phyloP scores from a whole-genome alignment of 345 rosid species.

The Aquilaria malaccensis region DNA sequence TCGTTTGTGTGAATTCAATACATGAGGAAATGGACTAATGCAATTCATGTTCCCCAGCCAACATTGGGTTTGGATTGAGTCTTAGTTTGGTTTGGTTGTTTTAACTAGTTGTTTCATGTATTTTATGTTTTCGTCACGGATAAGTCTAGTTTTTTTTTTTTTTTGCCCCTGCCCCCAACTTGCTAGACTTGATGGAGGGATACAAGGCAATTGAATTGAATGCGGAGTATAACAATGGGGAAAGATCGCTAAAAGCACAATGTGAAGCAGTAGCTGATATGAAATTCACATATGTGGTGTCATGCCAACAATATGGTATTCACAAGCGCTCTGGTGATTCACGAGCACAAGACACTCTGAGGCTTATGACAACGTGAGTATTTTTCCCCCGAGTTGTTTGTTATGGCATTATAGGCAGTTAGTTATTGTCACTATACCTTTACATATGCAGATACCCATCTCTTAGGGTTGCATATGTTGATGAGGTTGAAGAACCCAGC shows the following conservation, averaged over 20 bases:
- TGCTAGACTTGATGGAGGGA: slow-evolving; percentile 92
- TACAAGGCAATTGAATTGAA: slow-evolving; percentile 82
- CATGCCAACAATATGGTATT: slow-evolving; percentile 95
- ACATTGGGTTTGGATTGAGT: no score
- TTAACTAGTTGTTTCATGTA: no score
- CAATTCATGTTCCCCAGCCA: no score
- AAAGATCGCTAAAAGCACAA: slow-evolving; percentile 74
- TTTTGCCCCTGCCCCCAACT: background rate
- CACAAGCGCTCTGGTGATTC: slow-evolving; percentile 77
- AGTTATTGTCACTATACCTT: background rate
- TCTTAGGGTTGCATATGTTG: slow-evolving; percentile 96
- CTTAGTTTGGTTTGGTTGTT: no score
- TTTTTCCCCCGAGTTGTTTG: background rate
- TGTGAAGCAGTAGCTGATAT: slow-evolving; percentile 99
- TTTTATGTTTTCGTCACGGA: no score
- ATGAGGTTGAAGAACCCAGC: slow-evolving; percentile 88
- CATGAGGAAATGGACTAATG: no score
- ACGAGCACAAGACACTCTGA: slow-evolving; percentile 85
- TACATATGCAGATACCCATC: slow-evolving; percentile 76
- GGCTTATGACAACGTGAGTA: slow-evolving; percentile 79
- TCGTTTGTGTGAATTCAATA: no score
- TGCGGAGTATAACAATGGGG: slow-evolving; percentile 66
- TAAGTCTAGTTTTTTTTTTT: no score
- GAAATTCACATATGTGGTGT: slow-evolving; percentile 93
- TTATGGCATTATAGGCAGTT: no score